These are phyloP conservation scores for Hanseniaspora occidentalis DNA, from an alignment of 805 yeast species.

Conservation along the genomic window DNA sequence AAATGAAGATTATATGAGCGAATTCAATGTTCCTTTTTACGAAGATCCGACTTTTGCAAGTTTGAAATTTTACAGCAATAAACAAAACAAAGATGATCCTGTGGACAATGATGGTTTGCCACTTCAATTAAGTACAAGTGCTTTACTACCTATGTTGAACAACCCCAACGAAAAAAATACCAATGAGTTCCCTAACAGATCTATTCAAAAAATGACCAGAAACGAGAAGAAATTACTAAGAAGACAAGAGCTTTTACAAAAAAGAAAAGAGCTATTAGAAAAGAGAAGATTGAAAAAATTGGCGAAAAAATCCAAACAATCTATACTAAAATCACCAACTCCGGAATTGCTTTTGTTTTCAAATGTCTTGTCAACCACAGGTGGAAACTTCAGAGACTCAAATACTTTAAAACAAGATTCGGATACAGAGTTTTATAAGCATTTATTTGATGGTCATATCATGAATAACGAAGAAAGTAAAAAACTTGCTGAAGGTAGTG, in stretches of 20 bases:
- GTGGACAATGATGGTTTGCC: conserved; percentile 22
- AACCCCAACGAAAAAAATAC: too few relatives aligned
- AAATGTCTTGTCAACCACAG: too few relatives aligned
- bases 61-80: conserved; percentile 18
- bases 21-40: conserved; percentile 29
- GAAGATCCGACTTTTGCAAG: conserved; percentile 29
- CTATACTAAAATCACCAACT: conserved; percentile 24
- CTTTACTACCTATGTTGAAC: conserved; percentile 15
- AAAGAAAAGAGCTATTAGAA: conserved; percentile 16
- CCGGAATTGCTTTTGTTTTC: conserved; percentile 23
- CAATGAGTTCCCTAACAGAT: conserved; percentile 15
- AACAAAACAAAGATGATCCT: neutral
- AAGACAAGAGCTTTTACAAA: conserved; percentile 18
- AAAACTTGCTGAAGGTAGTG: too few relatives aligned
- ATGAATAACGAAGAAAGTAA: neutral
- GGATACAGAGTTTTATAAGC: neutral
- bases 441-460: neutral
- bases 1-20: conserved; percentile 23
- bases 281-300: conserved; percentile 11
- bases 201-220: conserved; percentile 15
- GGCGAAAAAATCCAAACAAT: conserved; percentile 14
- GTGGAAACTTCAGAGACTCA: neutral
- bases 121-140: conserved; percentile 21
- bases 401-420: neutral
- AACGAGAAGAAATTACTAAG: conserved; percentile 20